phyloP scores from a whole-genome alignment of 139 green algal genomes.

The Chlamydomonas eustigma region DNA sequence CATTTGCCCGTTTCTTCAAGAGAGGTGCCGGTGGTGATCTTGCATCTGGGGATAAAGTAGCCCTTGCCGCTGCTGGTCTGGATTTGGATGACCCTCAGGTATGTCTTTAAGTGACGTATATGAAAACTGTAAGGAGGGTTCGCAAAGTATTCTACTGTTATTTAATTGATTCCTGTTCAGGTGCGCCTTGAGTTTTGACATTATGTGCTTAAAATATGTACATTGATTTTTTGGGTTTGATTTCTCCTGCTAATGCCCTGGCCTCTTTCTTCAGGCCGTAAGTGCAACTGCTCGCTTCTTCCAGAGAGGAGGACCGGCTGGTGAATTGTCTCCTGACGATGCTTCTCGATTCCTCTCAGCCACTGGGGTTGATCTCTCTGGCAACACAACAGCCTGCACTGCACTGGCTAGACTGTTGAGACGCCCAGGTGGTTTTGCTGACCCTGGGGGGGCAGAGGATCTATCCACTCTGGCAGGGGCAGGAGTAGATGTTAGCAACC shows the following conservation, averaged over 20 bases:
- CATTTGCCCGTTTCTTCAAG: conserved; percentile 7
- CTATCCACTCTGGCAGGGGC: not conserved
- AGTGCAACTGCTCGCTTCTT: conserved; percentile 6
- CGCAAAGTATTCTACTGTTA: no score
- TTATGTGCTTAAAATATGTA: no score
- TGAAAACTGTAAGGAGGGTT: no score
- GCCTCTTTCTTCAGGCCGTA: not conserved
- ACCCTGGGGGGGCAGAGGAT: not conserved
- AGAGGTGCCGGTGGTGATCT: not conserved
- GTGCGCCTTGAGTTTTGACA: no score
- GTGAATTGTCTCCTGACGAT: not conserved
- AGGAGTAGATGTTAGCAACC: not conserved
- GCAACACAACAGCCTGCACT: not conserved
- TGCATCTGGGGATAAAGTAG: not conserved
- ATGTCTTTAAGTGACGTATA: no score
- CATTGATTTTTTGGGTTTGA: not conserved
- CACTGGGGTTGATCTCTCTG: not conserved
- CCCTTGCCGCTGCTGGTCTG: not conserved
- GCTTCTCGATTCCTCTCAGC: not conserved
- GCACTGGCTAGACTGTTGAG: not conserved
- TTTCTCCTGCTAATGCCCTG: not conserved
- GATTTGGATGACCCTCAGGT: not conserved
- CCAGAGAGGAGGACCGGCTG: not conserved
- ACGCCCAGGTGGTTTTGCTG: not conserved
- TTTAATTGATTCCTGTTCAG: no score